Evolutionary conservation across 2,329 filamentous ascomycete genomes (phyloP).

Genomic region (Cercospora sp.): DNA sequence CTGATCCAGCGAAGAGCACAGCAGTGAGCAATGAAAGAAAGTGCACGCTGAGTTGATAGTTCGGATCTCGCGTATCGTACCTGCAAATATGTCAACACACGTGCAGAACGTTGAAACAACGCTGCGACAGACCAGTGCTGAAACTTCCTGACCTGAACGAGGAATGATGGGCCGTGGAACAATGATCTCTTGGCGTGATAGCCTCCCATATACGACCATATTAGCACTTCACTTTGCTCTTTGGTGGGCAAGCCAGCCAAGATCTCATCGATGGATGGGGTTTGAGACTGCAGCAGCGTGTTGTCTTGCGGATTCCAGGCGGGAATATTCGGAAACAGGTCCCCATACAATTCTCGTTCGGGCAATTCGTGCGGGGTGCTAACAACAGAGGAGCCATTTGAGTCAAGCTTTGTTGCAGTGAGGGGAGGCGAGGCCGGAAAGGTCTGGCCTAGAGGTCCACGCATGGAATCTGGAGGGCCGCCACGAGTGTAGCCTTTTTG

Average conservation of each 20-base stretch:
- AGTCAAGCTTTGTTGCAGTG: constrained; percentile 17
- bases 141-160: constrained; percentile 26
- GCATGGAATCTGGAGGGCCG: constrained; percentile 12
- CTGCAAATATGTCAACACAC: constrained; percentile 8
- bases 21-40: constrained; percentile 28
- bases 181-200: constrained; percentile 28
- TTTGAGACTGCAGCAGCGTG: constrained; percentile 21
- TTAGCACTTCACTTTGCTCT: constrained; percentile 29
- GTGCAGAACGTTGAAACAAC: not conserved
- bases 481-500: constrained; percentile 17
- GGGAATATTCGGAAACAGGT: constrained; percentile 28
- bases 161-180: constrained; percentile 25
- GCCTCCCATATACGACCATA: constrained; percentile 29
- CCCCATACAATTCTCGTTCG: constrained; percentile 27
- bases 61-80: constrained; percentile 24
- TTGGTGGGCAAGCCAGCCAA: constrained; percentile 22
- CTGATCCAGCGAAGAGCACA: constrained; percentile 30
- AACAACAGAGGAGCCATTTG: constrained; percentile 14
- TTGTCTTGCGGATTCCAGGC: constrained; percentile 26
- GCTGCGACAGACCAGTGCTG: constrained; percentile 23
- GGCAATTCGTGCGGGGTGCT: constrained; percentile 14
- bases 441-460: constrained; percentile 23
- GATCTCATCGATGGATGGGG: constrained; percentile 26
- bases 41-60: constrained; percentile 27
- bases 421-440: constrained; percentile 25